A percentile compares a stretch with the other conserved stretches of the same genome.
Evolutionary conservation across 768 basidiomycete genomes (phyloP).

Genomic region (Neoboletus subvelutipes): DNA sequence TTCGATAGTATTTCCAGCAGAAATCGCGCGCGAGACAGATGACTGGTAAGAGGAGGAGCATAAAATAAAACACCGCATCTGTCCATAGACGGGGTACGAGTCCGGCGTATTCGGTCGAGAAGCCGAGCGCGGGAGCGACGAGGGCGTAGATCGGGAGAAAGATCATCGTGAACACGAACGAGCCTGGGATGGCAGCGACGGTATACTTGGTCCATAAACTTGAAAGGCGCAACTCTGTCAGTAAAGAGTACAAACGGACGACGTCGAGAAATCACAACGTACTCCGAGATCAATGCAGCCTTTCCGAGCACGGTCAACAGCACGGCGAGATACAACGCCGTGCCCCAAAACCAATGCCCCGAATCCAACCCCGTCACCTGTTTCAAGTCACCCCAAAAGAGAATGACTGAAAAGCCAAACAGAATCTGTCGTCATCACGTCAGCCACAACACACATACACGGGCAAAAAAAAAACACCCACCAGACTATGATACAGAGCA

Average conservation of each 20-base stretch:
- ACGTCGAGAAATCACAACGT: constrained; percentile 31
- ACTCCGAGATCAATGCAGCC: constrained; percentile 97
- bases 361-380: constrained; percentile 77
- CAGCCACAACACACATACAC: neutral
- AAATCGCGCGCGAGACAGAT: constrained; percentile 87
- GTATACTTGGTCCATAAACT: constrained; percentile 99
- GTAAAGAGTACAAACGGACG: neutral
- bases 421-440: constrained; percentile 53
- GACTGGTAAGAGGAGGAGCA: constrained; percentile 78
- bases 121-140: constrained; percentile 81
- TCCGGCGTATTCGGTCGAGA: constrained; percentile 88
- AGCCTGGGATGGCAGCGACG: constrained; percentile 96
- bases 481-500: constrained; percentile 86
- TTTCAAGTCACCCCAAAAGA: constrained; percentile 93
- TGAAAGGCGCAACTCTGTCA: neutral
- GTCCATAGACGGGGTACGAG: constrained; percentile 92
- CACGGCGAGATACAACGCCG: constrained; percentile 90
- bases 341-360: constrained; percentile 99
- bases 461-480: constrained; percentile 37
- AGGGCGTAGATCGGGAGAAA: constrained; percentile 90
- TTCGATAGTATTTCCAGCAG: constrained; percentile 95
- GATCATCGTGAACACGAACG: constrained; percentile 94
- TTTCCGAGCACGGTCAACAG: constrained; percentile 95
- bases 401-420: constrained; percentile 82
- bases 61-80: constrained; percentile 86